Evolutionary conservation across 352 stramenopile species (phyloP).

Genomic region (Bremia lactucae): DNA sequence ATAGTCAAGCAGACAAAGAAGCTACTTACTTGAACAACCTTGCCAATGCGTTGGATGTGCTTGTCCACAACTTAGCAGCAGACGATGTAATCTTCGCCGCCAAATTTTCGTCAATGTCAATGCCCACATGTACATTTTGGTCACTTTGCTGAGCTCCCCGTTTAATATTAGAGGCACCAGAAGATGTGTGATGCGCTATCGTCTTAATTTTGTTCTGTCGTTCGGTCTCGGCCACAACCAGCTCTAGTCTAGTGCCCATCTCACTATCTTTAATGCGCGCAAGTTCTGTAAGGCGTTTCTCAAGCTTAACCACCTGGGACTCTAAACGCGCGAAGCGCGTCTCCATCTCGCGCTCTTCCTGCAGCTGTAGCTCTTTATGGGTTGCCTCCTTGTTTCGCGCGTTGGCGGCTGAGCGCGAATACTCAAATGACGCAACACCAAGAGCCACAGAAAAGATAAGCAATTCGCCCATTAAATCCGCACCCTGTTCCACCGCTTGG

Average conservation of each 20-base stretch:
- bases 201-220: slow-evolving; percentile 1
- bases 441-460: slow-evolving; percentile 76
- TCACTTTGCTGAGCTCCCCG: slow-evolving; percentile 7
- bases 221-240: slow-evolving; percentile 5
- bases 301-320: slow-evolving; percentile 34
- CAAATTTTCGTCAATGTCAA: slow-evolving; percentile 23
- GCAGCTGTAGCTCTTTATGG: slow-evolving; percentile 33
- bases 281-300: slow-evolving; percentile 27
- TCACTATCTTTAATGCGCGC: slow-evolving; percentile 28
- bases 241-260: slow-evolving; percentile 9
- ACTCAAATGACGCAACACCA: slow-evolving; percentile 59
- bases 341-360: slow-evolving; percentile 36
- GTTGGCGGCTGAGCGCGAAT: slow-evolving; percentile 49
- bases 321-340: slow-evolving; percentile 43
- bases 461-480: slow-evolving; percentile 63
- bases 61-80: slow-evolving; percentile 10
- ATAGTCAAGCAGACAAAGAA: no score
- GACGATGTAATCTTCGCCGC: slow-evolving; percentile 14
- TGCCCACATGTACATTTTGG: slow-evolving; percentile 16
- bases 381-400: slow-evolving; percentile 47
- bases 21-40: slow-evolving; percentile 32
- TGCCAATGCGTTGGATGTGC: slow-evolving; percentile 21
- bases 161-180: slow-evolving; percentile 4
- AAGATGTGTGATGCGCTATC: slow-evolving; percentile 1
- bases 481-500: slow-evolving; percentile 67